Base-by-base conservation (phyloP, 345 rosid genomes). In the Salix brachista region DNA sequence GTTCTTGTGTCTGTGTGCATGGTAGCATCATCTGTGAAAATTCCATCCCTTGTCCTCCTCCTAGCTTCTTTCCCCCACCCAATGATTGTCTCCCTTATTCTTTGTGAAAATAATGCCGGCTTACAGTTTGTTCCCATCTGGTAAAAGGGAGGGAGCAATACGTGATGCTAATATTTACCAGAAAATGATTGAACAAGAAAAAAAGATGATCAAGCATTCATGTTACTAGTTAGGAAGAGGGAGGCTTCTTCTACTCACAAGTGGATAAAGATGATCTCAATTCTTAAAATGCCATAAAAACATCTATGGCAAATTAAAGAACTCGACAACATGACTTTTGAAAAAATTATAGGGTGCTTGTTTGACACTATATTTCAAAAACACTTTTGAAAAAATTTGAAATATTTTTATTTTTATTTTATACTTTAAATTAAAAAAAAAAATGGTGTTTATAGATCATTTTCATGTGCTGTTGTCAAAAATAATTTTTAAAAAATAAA, bases 121-220 rank as follows among this genome's bases (percentile, higher is more conserved):
- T 92, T 95, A 72, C 88, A 95, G 86, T 92, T 89, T 61, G 99
- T 92, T 79, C 98, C 97, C 99, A 95, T 95, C 99, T 95, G 80
- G n/a, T 82, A 73, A 70, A 48, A 70, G 54, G 16, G 13, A 28
- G n/a, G 32, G 72, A 60, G 61, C 6, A 37, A 65, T 18, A 10
- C 39, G 44, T 74, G 65, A 56, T 25, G 8, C 65, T 8, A 23
- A 58, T 67, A 60, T 39, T 39, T 8, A 17, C 50, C 54, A 28
- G 66, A 26, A 2, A 73, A 75, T 9, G 11, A 64, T 21, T 26
- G 58, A 18, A 62, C 34, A 7, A 42, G 26, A 28, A 4, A 21
- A 16, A 4, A 14, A 8, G 26, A 28, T 28, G 28, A 28, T 72
- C 26, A 37, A 23, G 7, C 66, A 32, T 13, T 72, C 39, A 14